phyloP scores from a whole-genome alignment of 2,329 filamentous ascomycete genomes.

The Arthrobotrys megalospora region DNA sequence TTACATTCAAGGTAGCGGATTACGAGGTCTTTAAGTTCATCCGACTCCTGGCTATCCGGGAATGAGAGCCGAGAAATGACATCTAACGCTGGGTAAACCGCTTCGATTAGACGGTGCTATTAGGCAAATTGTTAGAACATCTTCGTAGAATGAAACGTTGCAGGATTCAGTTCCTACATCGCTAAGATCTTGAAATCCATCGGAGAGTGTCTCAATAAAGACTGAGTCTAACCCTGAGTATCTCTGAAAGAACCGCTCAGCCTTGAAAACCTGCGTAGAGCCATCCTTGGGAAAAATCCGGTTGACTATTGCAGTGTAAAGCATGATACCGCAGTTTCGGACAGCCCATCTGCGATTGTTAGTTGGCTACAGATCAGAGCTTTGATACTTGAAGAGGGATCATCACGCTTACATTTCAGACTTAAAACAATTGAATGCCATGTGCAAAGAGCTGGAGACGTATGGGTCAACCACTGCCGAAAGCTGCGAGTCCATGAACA shows the following conservation, averaged over 20 bases:
- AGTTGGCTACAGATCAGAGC: slow-evolving; percentile 52
- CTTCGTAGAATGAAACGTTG: not conserved
- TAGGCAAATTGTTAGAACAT: slow-evolving; percentile 63
- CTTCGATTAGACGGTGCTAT: slow-evolving; percentile 71
- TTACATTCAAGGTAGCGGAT: slow-evolving; percentile 76
- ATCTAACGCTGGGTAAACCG: slow-evolving; percentile 86
- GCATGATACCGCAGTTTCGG: slow-evolving; percentile 90
- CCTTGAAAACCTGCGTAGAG: slow-evolving; percentile 31
- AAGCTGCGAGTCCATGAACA: slow-evolving; percentile 86
- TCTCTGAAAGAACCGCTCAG: slow-evolving; percentile 44
- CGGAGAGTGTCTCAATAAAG: slow-evolving; percentile 42
- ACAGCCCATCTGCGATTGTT: slow-evolving; percentile 79
- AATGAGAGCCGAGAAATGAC: slow-evolving; percentile 71
- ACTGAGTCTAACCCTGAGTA: slow-evolving; percentile 34
- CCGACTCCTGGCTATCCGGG: slow-evolving; percentile 56
- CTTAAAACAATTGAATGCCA: slow-evolving; percentile 84
- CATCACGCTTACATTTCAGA: slow-evolving; percentile 78
- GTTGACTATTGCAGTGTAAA: slow-evolving; percentile 88
- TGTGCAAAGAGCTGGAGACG: slow-evolving; percentile 79
- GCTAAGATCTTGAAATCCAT: slow-evolving; percentile 44
- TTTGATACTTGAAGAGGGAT: slow-evolving; percentile 51
- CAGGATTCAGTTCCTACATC: slow-evolving; percentile 29
- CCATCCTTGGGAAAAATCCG: slow-evolving; percentile 72
- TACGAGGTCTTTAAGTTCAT: slow-evolving; percentile 74
- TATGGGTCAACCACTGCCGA: slow-evolving; percentile 80